These are phyloP conservation scores for Alloascoidea africana DNA, from an alignment of 805 yeast species.

Conservation along the genomic window DNA sequence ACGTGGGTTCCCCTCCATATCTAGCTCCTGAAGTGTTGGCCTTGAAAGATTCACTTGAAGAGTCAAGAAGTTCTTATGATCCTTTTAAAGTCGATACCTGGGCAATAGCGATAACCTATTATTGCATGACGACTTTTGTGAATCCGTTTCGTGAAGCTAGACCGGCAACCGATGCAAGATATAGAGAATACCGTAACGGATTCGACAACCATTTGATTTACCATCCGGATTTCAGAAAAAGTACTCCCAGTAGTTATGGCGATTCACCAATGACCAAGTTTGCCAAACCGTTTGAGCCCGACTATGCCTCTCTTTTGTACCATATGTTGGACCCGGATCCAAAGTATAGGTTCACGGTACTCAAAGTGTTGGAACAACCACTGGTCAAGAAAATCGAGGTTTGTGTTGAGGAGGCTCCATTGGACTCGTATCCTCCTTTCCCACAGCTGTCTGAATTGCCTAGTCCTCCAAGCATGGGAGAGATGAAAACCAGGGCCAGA, in stretches of 20 bases:
- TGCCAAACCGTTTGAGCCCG: not conserved
- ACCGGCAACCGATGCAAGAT: not conserved
- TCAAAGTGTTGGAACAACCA: not conserved
- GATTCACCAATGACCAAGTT: not conserved
- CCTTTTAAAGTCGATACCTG: slow-evolving; percentile 76
- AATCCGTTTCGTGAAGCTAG: not conserved
- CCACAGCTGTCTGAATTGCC: not conserved
- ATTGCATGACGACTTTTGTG: slow-evolving; percentile 50
- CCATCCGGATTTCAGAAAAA: not conserved
- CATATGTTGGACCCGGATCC: slow-evolving; percentile 1
- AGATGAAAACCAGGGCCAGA: not conserved
- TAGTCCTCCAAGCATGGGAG: not conserved
- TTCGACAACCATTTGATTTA: not conserved
- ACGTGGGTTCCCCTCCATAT: slow-evolving; percentile 81
- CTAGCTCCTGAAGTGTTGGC: slow-evolving; percentile 82
- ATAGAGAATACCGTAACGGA: not conserved
- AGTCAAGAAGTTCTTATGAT: slow-evolving; percentile 34
- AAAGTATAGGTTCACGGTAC: not conserved
- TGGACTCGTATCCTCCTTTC: not conserved
- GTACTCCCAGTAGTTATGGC: too few species aligned
- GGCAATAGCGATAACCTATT: slow-evolving; percentile 75
- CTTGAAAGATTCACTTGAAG: slow-evolving; percentile 18
- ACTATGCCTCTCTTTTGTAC: not conserved
- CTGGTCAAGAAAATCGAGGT: slow-evolving; percentile 1
- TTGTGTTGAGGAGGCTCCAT: not conserved